Conservation (phyloP, 2,329 filamentous ascomycete genomes). For the Aspergillus melleus region DNA sequence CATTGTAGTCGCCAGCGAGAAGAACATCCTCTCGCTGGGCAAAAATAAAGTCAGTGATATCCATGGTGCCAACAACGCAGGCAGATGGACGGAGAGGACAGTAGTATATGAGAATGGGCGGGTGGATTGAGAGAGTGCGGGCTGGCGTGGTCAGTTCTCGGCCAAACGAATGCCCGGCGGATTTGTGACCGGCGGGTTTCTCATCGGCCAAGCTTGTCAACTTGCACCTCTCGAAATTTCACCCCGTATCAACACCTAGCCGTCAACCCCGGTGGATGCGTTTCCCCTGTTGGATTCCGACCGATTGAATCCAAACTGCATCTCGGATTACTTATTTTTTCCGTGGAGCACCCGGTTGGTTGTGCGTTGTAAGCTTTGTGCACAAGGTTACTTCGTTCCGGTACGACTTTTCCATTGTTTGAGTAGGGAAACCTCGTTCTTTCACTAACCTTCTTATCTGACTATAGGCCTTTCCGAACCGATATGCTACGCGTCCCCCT, state of each 20-base stretch:
- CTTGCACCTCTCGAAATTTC: conserved; percentile 19
- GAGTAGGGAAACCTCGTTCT: conserved; percentile 1
- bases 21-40: conserved; percentile 79
- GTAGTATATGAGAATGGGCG: not conserved
- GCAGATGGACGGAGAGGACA: not conserved
- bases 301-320: not conserved
- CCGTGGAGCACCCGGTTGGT: not conserved
- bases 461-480: conserved; percentile 7
- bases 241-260: conserved; percentile 13
- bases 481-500: conserved; percentile 29
- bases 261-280: conserved; percentile 1
- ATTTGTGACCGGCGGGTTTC: conserved; percentile 20
- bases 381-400: conserved; percentile 7
- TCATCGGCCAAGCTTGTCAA: conserved; percentile 22
- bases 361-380: conserved; percentile 11
- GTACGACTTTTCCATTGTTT: conserved; percentile 8
- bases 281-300: not conserved
- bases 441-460: conserved; percentile 3
- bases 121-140: conserved; percentile 14
- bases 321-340: not conserved
- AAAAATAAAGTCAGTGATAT: conserved; percentile 83
- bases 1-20: conserved; percentile 82
- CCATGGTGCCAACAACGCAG: conserved; percentile 59
- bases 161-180: conserved; percentile 34
- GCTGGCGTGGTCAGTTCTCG: conserved; percentile 31